Evolutionary conservation across 176 grass and related monocot genomes (phyloP).

Genomic region (Musa schizocarpa): DNA sequence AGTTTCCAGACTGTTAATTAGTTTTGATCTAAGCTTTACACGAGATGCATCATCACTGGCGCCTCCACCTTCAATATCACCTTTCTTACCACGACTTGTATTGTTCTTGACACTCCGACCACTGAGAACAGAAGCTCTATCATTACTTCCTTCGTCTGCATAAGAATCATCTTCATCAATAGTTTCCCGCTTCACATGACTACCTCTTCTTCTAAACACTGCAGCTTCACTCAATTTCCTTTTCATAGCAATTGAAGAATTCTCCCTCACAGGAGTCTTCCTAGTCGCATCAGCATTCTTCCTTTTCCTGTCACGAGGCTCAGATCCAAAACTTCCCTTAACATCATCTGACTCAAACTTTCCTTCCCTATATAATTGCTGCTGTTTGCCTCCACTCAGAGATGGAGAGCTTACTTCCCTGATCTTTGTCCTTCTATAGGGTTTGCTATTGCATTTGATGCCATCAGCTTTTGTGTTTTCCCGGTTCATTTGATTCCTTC

Average conservation of each 20-base stretch:
- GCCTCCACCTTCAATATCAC: not conserved
- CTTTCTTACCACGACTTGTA: not conserved
- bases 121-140: constrained; percentile 5
- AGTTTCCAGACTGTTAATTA: not conserved
- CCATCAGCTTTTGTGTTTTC: not conserved
- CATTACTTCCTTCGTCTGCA: constrained; percentile 20
- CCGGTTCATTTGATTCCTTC: constrained; percentile 15
- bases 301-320: not conserved
- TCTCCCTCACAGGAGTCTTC: not conserved
- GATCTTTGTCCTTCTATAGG: not conserved
- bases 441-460: not conserved
- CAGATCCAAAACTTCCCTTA: not conserved
- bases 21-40: not conserved
- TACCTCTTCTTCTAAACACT: constrained; percentile 17
- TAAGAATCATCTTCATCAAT: constrained; percentile 15
- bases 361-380: not conserved
- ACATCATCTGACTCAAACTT: not conserved
- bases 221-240: constrained; percentile 10
- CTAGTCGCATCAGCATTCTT: not conserved
- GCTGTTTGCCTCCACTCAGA: not conserved
- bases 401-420: not conserved
- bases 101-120: constrained; percentile 19
- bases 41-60: not conserved
- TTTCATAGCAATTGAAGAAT: not conserved
- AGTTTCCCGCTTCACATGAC: constrained; percentile 9